These are phyloP conservation scores for Pseudonitzschia multistriata DNA, from an alignment of 108 stramenopile species.

Conservation along the genomic window DNA sequence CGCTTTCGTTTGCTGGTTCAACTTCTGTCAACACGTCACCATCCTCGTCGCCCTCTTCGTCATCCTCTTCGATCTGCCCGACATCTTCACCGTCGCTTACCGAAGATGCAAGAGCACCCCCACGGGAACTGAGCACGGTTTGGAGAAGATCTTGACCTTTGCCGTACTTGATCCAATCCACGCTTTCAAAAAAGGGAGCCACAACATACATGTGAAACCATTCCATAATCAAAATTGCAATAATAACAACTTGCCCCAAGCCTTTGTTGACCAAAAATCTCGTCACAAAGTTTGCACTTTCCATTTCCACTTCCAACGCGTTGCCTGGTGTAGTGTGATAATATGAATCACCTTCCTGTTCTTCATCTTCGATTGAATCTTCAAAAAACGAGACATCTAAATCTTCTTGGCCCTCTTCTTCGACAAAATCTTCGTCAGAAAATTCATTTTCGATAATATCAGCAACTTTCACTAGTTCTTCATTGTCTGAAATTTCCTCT, in stretches of 20 bases:
- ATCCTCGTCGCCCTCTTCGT: slow-evolving; percentile 4
- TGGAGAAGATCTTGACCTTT: background rate
- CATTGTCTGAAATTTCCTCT: background rate
- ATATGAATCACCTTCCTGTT: background rate
- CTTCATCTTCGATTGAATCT: background rate
- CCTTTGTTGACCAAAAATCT: slow-evolving; percentile 17
- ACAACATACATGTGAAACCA: slow-evolving; percentile 22
- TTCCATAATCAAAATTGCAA: slow-evolving; percentile 14
- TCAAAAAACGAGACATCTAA: background rate
- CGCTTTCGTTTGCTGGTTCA: background rate
- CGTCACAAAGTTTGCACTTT: slow-evolving; percentile 15
- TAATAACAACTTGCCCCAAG: slow-evolving; percentile 17
- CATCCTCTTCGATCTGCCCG: background rate
- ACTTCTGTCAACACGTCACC: background rate
- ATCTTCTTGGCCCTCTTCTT: background rate
- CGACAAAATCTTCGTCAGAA: background rate
- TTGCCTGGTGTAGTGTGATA: background rate
- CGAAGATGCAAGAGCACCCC: slow-evolving; percentile 8
- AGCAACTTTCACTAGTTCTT: background rate
- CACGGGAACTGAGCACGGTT: slow-evolving; percentile 6
- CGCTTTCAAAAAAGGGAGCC: slow-evolving; percentile 15
- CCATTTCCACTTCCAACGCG: background rate
- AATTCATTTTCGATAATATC: background rate
- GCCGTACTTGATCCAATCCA: slow-evolving; percentile 2
- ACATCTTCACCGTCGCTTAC: slow-evolving; percentile 10